Evolutionary conservation across 768 basidiomycete genomes (phyloP).

Genomic region (Lyophyllum atratum): DNA sequence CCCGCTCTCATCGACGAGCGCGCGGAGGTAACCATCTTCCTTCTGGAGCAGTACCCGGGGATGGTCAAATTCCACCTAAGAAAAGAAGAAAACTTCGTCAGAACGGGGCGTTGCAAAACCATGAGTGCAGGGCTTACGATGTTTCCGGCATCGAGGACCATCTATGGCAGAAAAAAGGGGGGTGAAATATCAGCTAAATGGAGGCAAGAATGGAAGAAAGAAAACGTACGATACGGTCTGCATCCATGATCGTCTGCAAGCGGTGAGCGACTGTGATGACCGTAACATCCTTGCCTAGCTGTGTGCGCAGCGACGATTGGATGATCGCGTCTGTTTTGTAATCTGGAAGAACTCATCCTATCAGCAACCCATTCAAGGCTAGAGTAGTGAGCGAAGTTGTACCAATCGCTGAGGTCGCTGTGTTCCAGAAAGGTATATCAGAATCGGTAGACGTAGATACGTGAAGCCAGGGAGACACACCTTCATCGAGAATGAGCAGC

Average conservation of each 20-base stretch:
- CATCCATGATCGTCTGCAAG: slow-evolving; percentile 67
- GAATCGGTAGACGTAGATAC: slow-evolving; percentile 30
- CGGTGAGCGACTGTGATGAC: slow-evolving; percentile 71
- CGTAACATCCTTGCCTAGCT: slow-evolving; percentile 60
- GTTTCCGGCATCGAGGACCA: slow-evolving; percentile 54
- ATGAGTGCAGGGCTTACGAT: slow-evolving; percentile 33
- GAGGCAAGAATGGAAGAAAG: neutral
- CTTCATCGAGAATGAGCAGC: slow-evolving; percentile 63
- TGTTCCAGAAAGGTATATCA: slow-evolving; percentile 25
- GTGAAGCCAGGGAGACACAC: slow-evolving; percentile 31
- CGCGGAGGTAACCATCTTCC: slow-evolving; percentile 49
- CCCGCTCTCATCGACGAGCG: slow-evolving; percentile 58
- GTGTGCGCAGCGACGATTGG: slow-evolving; percentile 64
- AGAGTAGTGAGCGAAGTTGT: neutral
- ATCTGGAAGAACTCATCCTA: slow-evolving; percentile 29
- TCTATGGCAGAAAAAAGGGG: slow-evolving; percentile 20
- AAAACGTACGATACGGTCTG: slow-evolving; percentile 48
- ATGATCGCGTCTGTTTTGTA: slow-evolving; percentile 67
- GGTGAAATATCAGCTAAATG: neutral
- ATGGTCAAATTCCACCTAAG: slow-evolving; percentile 55
- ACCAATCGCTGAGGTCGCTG: slow-evolving; percentile 53
- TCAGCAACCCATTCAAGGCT: neutral
- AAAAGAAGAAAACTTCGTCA: neutral
- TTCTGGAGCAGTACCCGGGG: slow-evolving; percentile 53
- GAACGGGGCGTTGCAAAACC: neutral